These are phyloP conservation scores for Balakata baccata DNA, from an alignment of 345 rosid species.

Conservation along the genomic window DNA sequence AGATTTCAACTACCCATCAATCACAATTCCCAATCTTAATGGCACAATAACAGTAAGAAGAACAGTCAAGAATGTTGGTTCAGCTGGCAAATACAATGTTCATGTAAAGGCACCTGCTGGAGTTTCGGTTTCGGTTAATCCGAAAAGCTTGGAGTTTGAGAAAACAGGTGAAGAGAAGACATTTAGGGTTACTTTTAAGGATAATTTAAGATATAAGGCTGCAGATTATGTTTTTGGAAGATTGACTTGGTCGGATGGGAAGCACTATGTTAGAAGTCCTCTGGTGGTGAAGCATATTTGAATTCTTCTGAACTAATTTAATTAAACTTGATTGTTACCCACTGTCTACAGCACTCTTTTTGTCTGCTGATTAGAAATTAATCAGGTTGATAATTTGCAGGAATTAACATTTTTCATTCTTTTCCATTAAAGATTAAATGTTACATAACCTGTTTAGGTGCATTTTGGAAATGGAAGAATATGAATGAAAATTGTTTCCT, in stretches of 20 bases:
- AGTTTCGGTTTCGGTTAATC: conserved; percentile 31
- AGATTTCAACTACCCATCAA: conserved; percentile 57
- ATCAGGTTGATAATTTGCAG: too few species aligned
- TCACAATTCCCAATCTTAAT: conserved; percentile 33
- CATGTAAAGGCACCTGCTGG: conserved; percentile 31
- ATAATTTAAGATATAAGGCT: not conserved
- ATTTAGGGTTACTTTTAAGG: conserved; percentile 33
- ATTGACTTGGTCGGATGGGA: conserved; percentile 49
- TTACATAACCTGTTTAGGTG: too few species aligned
- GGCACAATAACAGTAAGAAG: conserved; percentile 21
- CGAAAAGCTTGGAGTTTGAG: conserved; percentile 30
- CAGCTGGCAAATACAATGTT: conserved; percentile 34
- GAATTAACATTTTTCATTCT: too few species aligned
- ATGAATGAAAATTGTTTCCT: too few species aligned
- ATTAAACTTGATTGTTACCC: too few species aligned
- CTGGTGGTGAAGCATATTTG: conserved; percentile 8
- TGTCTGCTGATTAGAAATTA: too few species aligned
- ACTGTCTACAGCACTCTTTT: too few species aligned
- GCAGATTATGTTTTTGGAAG: conserved; percentile 35
- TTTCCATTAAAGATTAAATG: too few species aligned
- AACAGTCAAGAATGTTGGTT: conserved; percentile 48
- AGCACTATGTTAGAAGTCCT: conserved; percentile 47
- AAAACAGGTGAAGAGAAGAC: conserved; percentile 39
- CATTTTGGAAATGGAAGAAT: too few species aligned
- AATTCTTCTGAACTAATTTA: too few species aligned